Percentiles rank a stretch among this genome's conserved stretches.
Conservation (phyloP, 1,284 basidiomycete species). For the Pseudozyma hubeiensis region DNA sequence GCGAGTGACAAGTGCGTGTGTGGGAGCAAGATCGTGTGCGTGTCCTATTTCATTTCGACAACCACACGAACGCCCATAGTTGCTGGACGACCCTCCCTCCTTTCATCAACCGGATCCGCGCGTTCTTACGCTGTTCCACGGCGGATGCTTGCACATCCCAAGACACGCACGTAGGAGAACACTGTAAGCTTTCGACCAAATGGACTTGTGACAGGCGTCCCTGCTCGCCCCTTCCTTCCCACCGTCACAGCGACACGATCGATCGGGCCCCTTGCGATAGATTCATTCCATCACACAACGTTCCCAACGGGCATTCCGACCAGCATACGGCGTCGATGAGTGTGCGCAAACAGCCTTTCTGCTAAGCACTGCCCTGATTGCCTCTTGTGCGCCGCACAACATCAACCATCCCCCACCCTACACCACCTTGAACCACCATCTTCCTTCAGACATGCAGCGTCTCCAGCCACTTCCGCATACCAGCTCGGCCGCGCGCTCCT, state of each 20-base stretch:
- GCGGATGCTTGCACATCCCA: too few species aligned
- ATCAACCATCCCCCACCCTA: background rate
- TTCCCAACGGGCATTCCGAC: background rate
- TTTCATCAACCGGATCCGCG: too few species aligned
- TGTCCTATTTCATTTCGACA: background rate
- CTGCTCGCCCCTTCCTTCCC: too few species aligned
- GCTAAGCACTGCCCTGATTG: too few species aligned
- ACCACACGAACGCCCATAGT: background rate
- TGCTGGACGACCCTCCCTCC: background rate
- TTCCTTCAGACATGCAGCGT: slow-evolving; percentile 15
- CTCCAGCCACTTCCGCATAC: slow-evolving; percentile 24
- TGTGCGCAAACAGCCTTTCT: background rate
- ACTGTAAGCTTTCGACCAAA: too few species aligned
- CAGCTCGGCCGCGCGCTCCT: slow-evolving; percentile 25
- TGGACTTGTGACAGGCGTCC: too few species aligned
- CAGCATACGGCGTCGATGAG: background rate
- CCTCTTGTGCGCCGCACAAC: background rate
- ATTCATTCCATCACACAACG: background rate
- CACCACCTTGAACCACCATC: background rate
- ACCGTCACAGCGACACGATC: background rate
- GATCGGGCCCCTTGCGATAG: background rate
- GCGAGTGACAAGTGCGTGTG: too few species aligned
- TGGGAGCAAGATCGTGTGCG: too few species aligned
- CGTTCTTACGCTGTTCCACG: too few species aligned
- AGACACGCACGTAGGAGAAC: too few species aligned